A percentile compares a stretch with the other conserved stretches of the same genome.
Evolutionary conservation across 2,329 filamentous ascomycete species (phyloP).

Genomic region (Gliomastix tumulicola): DNA sequence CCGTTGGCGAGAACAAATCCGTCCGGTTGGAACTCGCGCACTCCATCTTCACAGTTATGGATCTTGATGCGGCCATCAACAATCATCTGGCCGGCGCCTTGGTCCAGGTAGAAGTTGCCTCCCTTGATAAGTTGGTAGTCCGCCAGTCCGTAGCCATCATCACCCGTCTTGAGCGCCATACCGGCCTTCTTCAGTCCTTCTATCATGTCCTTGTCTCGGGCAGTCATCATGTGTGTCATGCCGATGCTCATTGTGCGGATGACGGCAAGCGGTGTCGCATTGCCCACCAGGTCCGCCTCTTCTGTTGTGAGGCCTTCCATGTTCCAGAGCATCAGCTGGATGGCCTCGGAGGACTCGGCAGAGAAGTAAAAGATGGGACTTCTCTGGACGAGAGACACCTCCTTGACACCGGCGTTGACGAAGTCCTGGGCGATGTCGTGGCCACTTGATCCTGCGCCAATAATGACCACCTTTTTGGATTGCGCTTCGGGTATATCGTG

Average conservation of each 20-base stretch:
- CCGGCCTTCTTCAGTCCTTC: conserved; percentile 41
- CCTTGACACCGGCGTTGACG: conserved; percentile 32
- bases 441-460: conserved; percentile 40
- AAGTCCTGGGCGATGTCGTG: conserved; percentile 45
- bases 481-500: conserved; percentile 4
- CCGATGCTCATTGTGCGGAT: conserved; percentile 34
- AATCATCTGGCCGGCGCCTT: conserved; percentile 29
- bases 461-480: conserved; percentile 35
- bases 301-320: conserved; percentile 36
- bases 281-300: conserved; percentile 40
- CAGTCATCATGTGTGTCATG: conserved; percentile 30
- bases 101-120: conserved; percentile 34
- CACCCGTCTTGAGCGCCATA: conserved; percentile 48
- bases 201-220: conserved; percentile 31
- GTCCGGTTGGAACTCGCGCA: conserved; percentile 18
- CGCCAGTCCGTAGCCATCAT: conserved; percentile 44
- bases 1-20: conserved; percentile 20
- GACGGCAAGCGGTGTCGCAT: conserved; percentile 37
- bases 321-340: conserved; percentile 25
- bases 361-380: conserved; percentile 30
- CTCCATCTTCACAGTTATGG: conserved; percentile 16
- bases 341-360: conserved; percentile 26
- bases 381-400: conserved; percentile 47
- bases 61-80: conserved; percentile 31
- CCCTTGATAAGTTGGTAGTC: conserved; percentile 39